Evolutionary conservation across 2,329 filamentous ascomycete genomes (phyloP).

Genomic region (Trichoderma sp.): DNA sequence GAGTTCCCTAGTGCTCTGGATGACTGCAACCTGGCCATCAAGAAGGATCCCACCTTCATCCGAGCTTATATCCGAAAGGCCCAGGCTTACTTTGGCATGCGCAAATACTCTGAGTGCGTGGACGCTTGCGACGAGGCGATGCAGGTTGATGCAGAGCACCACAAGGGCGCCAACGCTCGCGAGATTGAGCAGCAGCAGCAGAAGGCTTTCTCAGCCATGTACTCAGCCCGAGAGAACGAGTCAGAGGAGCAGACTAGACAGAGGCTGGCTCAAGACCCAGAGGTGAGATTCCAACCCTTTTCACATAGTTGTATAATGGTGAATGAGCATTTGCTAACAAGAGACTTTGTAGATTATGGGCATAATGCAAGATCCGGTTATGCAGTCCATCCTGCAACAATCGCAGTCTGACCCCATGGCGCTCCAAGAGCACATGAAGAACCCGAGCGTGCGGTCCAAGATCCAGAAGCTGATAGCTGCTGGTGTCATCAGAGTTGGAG

Average conservation of each 20-base stretch:
- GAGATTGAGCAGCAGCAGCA: constrained; percentile 94
- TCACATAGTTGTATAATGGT: neutral
- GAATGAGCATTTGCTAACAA: neutral
- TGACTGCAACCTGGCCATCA: constrained; percentile 89
- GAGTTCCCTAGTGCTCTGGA: constrained; percentile 90
- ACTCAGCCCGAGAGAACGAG: constrained; percentile 86
- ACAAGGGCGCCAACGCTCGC: constrained; percentile 72
- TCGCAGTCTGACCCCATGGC: constrained; percentile 91
- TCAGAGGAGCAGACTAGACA: constrained; percentile 94
- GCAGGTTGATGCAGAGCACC: constrained; percentile 67
- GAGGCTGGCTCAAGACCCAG: constrained; percentile 84
- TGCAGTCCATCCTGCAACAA: constrained; percentile 96
- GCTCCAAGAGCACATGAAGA: constrained; percentile 96
- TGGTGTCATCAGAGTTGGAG: constrained; percentile 77
- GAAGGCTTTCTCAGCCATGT: constrained; percentile 89
- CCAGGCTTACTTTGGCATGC: constrained; percentile 94
- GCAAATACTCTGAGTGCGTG: constrained; percentile 92
- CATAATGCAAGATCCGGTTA: constrained; percentile 93
- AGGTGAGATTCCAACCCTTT: constrained; percentile 56
- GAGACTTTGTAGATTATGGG: constrained; percentile 64
- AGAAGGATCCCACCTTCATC: constrained; percentile 88
- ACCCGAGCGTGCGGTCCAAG: constrained; percentile 78
- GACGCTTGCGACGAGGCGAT: constrained; percentile 83
- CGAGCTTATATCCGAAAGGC: constrained; percentile 95
- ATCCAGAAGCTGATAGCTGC: constrained; percentile 93